Conservation (phyloP, 768 basidiomycete genomes). For the Auriscalpium microsporum region DNA sequence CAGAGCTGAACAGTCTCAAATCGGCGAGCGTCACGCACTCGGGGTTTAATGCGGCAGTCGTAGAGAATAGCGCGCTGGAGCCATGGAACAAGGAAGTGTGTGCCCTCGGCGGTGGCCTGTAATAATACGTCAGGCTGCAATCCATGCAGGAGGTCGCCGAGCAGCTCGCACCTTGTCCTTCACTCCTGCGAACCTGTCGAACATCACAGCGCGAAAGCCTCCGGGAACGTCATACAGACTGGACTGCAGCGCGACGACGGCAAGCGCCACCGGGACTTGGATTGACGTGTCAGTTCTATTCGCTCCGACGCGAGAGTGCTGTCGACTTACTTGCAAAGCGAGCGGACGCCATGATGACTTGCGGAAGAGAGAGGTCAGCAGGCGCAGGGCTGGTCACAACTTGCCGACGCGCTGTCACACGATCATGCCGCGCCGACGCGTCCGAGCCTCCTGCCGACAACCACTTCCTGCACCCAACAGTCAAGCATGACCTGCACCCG, state of each 20-base stretch:
- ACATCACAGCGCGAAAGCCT: constrained; percentile 94
- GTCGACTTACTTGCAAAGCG: constrained; percentile 41
- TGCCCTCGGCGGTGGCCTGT: constrained; percentile 86
- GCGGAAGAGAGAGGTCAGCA: background rate
- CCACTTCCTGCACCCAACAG: no score
- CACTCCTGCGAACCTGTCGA: constrained; percentile 93
- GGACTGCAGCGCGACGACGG: constrained; percentile 35
- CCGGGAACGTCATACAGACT: constrained; percentile 60
- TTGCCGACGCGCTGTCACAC: background rate
- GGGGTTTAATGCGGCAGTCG: constrained; percentile 94
- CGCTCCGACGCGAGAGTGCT: constrained; percentile 26
- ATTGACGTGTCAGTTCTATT: constrained; percentile 42
- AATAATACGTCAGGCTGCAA: constrained; percentile 1
- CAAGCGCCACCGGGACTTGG: constrained; percentile 60
- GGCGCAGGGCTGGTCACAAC: background rate
- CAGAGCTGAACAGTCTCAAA: background rate
- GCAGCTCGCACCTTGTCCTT: constrained; percentile 54
- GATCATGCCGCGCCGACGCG: background rate
- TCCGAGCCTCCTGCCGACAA: no score
- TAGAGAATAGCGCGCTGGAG: constrained; percentile 93
- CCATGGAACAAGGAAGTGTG: constrained; percentile 94
- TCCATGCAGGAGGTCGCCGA: background rate
- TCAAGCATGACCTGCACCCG: no score
- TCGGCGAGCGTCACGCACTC: constrained; percentile 40
- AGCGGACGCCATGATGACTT: constrained; percentile 39